Evolutionary conservation across 2,329 filamentous ascomycete genomes (phyloP).

Genomic region (Fusarium sp.): DNA sequence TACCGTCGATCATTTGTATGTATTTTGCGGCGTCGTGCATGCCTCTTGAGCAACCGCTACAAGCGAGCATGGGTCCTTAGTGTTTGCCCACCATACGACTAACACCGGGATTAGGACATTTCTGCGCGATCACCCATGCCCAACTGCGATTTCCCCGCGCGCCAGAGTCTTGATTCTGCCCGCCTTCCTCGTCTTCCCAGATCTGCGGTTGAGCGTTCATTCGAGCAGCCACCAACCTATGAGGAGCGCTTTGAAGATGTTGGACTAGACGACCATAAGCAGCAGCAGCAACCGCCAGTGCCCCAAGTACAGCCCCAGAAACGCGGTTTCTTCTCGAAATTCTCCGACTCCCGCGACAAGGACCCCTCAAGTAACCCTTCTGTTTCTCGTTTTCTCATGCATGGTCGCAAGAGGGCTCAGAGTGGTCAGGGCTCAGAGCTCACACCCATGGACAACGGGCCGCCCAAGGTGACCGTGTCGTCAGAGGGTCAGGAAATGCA

Average conservation of each 20-base stretch:
- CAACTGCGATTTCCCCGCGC: constrained; percentile 69
- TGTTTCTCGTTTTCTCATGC: constrained; percentile 73
- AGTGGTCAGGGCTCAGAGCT: constrained; percentile 78
- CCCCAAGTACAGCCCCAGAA: constrained; percentile 56
- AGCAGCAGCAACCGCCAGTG: constrained; percentile 29
- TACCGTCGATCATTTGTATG: constrained; percentile 95
- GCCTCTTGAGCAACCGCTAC: neutral
- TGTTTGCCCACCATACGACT: constrained; percentile 26
- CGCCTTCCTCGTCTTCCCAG: constrained; percentile 72
- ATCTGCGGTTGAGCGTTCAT: constrained; percentile 69
- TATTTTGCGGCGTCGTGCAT: constrained; percentile 33
- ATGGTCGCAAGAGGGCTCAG: constrained; percentile 77
- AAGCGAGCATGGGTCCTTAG: neutral
- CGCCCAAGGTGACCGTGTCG: constrained; percentile 48
- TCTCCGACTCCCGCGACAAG: constrained; percentile 70
- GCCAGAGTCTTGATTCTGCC: constrained; percentile 85
- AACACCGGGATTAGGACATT: constrained; percentile 75
- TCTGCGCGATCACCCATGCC: constrained; percentile 84
- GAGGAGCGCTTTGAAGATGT: constrained; percentile 93
- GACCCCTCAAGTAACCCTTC: constrained; percentile 52
- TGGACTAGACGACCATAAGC: constrained; percentile 81
- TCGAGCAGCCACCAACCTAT: constrained; percentile 73
- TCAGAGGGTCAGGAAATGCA: constrained; percentile 48
- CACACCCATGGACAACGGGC: constrained; percentile 66
- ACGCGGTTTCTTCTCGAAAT: constrained; percentile 80